Percentiles rank a stretch among this genome's conserved stretches.
These are phyloP conservation scores for Rhodotorula diobovata DNA, from an alignment of 768 basidiomycete species.

Conservation along the genomic window DNA sequence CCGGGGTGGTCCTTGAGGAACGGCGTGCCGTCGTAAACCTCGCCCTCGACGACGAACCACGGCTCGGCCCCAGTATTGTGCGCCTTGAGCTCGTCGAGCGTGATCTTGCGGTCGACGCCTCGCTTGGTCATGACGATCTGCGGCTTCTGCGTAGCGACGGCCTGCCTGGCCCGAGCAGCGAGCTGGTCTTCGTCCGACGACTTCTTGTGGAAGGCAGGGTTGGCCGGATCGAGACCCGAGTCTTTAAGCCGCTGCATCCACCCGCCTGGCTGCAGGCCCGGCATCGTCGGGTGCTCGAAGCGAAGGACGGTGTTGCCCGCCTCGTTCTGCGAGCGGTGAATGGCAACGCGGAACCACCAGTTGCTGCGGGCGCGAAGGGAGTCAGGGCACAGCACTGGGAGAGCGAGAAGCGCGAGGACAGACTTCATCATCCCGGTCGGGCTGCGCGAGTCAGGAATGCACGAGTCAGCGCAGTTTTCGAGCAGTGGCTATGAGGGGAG, in stretches of 20 bases:
- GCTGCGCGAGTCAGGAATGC: slow-evolving; percentile 47
- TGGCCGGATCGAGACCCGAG: slow-evolving; percentile 51
- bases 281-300: slow-evolving; percentile 62
- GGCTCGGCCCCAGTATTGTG: slow-evolving; percentile 60
- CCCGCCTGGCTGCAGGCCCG: slow-evolving; percentile 53
- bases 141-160: slow-evolving; percentile 15
- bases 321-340: slow-evolving; percentile 48
- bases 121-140: slow-evolving; percentile 54
- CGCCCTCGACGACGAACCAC: slow-evolving; percentile 73
- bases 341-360: slow-evolving; percentile 60
- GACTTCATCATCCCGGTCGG: slow-evolving; percentile 61
- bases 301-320: slow-evolving; percentile 45
- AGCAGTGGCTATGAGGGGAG: slow-evolving; percentile 44
- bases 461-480: neutral
- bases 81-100: slow-evolving; percentile 49
- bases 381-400: neutral
- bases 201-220: slow-evolving; percentile 49
- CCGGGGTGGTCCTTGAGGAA: slow-evolving; percentile 62
- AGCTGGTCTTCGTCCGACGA: slow-evolving; percentile 10
- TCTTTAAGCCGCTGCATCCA: slow-evolving; percentile 63
- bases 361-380: slow-evolving; percentile 20
- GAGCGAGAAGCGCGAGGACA: neutral
- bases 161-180: slow-evolving; percentile 7
- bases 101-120: slow-evolving; percentile 53
- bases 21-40: slow-evolving; percentile 81